Evolutionary conservation across 75 land plant species (phyloP).

Genomic region (Sequoia sempervirens): DNA sequence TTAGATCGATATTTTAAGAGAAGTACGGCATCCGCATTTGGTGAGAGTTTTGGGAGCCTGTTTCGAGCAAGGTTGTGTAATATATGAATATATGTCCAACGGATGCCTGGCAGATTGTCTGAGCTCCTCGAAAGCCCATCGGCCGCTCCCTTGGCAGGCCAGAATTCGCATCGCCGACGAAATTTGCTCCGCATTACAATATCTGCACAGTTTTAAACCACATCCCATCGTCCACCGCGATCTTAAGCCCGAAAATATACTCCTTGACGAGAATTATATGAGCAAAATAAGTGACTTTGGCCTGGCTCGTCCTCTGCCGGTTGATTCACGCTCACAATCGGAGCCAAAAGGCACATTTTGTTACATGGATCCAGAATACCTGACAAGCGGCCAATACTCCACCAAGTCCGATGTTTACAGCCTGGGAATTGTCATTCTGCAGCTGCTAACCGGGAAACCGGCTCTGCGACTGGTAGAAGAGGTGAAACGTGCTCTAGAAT

Average conservation of each 20-base stretch:
- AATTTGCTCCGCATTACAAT: constrained; percentile 51
- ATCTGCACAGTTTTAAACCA: constrained; percentile 58
- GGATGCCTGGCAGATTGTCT: constrained; percentile 69
- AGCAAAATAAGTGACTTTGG: constrained; percentile 29
- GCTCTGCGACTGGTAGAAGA: background rate
- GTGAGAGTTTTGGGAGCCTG: constrained; percentile 65
- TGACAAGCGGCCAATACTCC: constrained; percentile 17
- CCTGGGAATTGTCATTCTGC: constrained; percentile 20
- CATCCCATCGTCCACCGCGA: constrained; percentile 68
- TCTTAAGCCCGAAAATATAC: constrained; percentile 68
- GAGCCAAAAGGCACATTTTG: constrained; percentile 9
- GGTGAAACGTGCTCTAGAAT: constrained; percentile 7
- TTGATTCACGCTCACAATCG: background rate
- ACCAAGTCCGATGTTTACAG: constrained; percentile 49
- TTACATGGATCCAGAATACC: constrained; percentile 18
- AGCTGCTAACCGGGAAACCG: constrained; percentile 24
- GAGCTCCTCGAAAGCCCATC: constrained; percentile 26
- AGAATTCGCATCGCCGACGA: constrained; percentile 58
- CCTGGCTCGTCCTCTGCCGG: constrained; percentile 17
- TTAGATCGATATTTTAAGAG: constrained; percentile 48
- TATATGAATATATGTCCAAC: constrained; percentile 60
- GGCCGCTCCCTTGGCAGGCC: constrained; percentile 53
- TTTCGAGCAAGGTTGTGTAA: constrained; percentile 47
- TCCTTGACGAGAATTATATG: constrained; percentile 55
- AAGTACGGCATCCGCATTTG: constrained; percentile 59